Conservation (phyloP, 2,329 filamentous ascomycete genomes). For the Geosmithia putterillii region DNA sequence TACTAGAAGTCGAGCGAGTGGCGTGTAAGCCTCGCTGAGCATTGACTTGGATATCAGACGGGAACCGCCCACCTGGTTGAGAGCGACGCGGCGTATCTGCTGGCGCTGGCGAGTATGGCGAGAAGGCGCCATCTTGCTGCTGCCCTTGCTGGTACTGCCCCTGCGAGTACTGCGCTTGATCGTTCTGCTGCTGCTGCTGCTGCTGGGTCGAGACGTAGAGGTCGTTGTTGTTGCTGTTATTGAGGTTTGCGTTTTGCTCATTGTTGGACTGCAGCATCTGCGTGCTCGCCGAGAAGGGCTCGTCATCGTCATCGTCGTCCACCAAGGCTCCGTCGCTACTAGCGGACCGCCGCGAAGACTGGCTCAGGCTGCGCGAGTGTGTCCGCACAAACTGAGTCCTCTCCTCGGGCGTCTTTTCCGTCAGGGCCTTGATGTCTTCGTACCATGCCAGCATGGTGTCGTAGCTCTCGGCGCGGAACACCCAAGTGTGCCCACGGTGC, state of each 20-base stretch:
- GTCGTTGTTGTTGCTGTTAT: background rate
- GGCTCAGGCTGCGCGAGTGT: slow-evolving; percentile 68
- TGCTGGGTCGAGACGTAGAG: background rate
- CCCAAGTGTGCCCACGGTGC: slow-evolving; percentile 70
- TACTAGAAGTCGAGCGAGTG: slow-evolving; percentile 69
- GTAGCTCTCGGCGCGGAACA: slow-evolving; percentile 59
- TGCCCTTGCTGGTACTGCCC: background rate
- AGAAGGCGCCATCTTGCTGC: background rate
- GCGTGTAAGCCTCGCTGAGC: slow-evolving; percentile 66
- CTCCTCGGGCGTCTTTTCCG: slow-evolving; percentile 78
- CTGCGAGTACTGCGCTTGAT: background rate
- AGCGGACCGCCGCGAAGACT: slow-evolving; percentile 45
- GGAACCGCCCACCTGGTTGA: slow-evolving; percentile 91
- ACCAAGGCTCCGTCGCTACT: slow-evolving; percentile 57
- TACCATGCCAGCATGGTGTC: slow-evolving; percentile 98
- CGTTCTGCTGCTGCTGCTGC: no score
- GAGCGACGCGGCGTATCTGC: slow-evolving; percentile 52
- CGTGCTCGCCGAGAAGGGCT: slow-evolving; percentile 45
- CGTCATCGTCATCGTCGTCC: slow-evolving; percentile 57
- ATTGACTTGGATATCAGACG: slow-evolving; percentile 82
- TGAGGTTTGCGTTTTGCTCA: background rate
- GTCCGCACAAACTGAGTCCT: slow-evolving; percentile 76
- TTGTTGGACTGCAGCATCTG: slow-evolving; percentile 11
- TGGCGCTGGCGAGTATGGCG: slow-evolving; percentile 27
- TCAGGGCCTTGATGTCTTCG: slow-evolving; percentile 81